Evolutionary conservation across 352 stramenopile species (phyloP), one percentile per base, ranked within the genome.

Genomic region (Halophytophthora batemanensis): DNA sequence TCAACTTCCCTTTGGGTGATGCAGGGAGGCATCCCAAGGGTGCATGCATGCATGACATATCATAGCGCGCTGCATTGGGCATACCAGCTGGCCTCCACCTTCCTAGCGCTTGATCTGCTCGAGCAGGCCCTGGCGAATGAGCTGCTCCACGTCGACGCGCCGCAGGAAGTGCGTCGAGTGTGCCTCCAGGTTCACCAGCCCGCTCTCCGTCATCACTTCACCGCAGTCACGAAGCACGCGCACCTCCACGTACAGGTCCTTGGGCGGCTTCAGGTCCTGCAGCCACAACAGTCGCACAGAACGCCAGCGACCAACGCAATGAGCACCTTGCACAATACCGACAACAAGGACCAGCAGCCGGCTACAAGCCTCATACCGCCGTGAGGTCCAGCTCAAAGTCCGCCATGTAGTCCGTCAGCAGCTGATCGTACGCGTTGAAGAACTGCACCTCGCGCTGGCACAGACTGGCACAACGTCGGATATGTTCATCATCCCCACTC

Each of bases 181-280:
- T 13, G 66, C 75, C 36, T 90, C 69, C 29, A 97, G 64, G 62
- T 95, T 92, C 44, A 97, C 76, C 42, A 90, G 50, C 5, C 82
- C 89, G 59, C 80, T 93, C 59, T 97, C 88, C 13, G 88, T 97
- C 75, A 96, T 94, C 53, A 97, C 81, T 60, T 97, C 89, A 45
- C 84, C 85, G 48, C 85, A 95, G 61, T 95, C 83, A 42, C 81
- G 74, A 54, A 96, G 63, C 37, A 95, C 86, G 47, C 87, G 86
- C 44, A 97, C 87, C 66, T 96, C 84, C 12, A 96, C 73, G 57
- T 87, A 96, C 56, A 97, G 74, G 45, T 97, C 87, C 69, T 95
- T 95, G 6, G 89, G 89, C 18, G 89, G 89, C 46, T 92, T 84
- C 52, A 80, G 62, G 60, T 93, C 84, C 84, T 95, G 38, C 33